Conservation (phyloP, 768 basidiomycete genomes). For the Boletus reticuloceps region DNA sequence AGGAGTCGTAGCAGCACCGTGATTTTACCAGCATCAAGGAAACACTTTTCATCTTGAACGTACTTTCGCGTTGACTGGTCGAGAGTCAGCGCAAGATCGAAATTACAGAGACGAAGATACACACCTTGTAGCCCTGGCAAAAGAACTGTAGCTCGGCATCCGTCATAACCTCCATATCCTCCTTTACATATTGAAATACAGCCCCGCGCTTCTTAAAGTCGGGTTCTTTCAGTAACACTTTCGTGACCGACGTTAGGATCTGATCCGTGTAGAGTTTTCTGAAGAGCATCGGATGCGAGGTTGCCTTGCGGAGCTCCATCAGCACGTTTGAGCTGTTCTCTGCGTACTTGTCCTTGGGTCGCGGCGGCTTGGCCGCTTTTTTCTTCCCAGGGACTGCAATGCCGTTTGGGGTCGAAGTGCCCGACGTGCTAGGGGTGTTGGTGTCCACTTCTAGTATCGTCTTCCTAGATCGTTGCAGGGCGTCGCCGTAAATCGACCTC, state of each 20-base stretch:
- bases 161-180: constrained; percentile 98
- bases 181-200: constrained; percentile 82
- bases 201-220: constrained; percentile 86
- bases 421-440: constrained; percentile 27
- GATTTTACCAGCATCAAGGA: constrained; percentile 88
- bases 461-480: constrained; percentile 81
- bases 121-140: constrained; percentile 81
- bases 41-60: constrained; percentile 70
- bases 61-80: constrained; percentile 68
- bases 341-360: constrained; percentile 64
- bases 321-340: constrained; percentile 91
- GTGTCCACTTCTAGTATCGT: constrained; percentile 56
- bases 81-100: constrained; percentile 3
- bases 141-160: constrained; percentile 93
- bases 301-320: constrained; percentile 97
- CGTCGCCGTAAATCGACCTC: constrained; percentile 78
- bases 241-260: constrained; percentile 70
- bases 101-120: background rate
- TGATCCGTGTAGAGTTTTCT: constrained; percentile 79
- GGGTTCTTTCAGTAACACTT: constrained; percentile 82
- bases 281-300: constrained; percentile 96
- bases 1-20: constrained; percentile 70
- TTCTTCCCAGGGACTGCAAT: constrained; percentile 29
- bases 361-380: constrained; percentile 35
- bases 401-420: constrained; percentile 28